Base-by-base conservation (phyloP, 2,329 filamentous ascomycete species). In the Aspergillus sp. region DNA sequence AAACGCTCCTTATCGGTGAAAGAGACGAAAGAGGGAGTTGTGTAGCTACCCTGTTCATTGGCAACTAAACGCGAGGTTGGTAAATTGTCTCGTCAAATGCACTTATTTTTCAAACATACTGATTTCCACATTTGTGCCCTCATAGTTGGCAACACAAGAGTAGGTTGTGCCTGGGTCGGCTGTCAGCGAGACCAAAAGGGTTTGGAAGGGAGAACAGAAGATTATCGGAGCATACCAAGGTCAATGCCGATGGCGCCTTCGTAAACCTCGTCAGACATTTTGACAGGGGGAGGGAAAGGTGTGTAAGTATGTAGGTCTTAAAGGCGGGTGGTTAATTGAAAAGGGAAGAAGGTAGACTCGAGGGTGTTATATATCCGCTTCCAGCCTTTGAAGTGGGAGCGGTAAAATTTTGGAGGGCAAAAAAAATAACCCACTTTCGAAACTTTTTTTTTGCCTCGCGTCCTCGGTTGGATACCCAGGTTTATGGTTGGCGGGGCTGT, bases 201-300 rank as follows among this genome's bases (percentile, higher is more conserved):
- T 55, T 56, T 45, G 27, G 37, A 48, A 46, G 15, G 9, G 9
- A 31, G 27, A 31, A n/a, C n/a, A 14, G 41, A 23, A 41, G 9
- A 35, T 61, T 58, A 31, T 31, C 31, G 50, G 53, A 68, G 82
- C 88, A 74, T 84, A 96, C 93, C 95, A 84, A 99, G 87, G 89
- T 99, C 95, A 84, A 99, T 99, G 88, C 95, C 95, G 84, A 98
- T 91, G 87, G 95, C 95, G 90, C 95, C 95, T 80, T 99, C 95
- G 81, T 98, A 99, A 74, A 96, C 88, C 88, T 97, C 93, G 80
- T 96, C 92, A 79, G 91, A 88, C 93, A 97, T 97, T 77, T 62
- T 70, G 52, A 58, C 41, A 23, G 65, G 62, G 73, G 70, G 55
- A 54, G 57, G 49, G 52, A 55, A 54, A 27, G 52, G 51, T 40